These are phyloP conservation scores for Wickerhamiella vanderwaltii DNA, from an alignment of 805 yeast genomes.

Conservation along the genomic window DNA sequence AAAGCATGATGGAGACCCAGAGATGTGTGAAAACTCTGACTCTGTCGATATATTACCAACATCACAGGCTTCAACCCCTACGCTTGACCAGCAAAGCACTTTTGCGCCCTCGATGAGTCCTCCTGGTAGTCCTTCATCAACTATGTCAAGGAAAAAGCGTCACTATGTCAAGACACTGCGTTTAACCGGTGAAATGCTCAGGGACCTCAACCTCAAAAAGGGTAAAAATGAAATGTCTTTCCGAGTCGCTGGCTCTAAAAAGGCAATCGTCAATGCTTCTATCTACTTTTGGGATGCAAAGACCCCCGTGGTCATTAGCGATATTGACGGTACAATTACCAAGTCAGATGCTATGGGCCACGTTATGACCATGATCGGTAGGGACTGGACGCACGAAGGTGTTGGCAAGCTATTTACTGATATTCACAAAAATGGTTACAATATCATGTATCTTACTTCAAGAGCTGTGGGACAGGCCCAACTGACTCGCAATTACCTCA, in stretches of 20 bases:
- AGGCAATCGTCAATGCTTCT: slow-evolving; percentile 59
- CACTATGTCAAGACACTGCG: slow-evolving; percentile 74
- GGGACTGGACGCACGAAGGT: slow-evolving; percentile 97
- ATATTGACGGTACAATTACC: slow-evolving; percentile 96
- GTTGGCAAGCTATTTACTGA: slow-evolving; percentile 89
- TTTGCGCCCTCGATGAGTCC: neutral
- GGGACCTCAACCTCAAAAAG: slow-evolving; percentile 52
- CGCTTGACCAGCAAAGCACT: neutral
- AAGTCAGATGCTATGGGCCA: slow-evolving; percentile 97
- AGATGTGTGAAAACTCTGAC: neutral
- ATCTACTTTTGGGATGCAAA: slow-evolving; percentile 73
- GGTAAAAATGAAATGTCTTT: slow-evolving; percentile 75
- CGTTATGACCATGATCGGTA: slow-evolving; percentile 81
- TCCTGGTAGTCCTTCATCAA: slow-evolving; percentile 15
- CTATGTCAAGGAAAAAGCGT: neutral
- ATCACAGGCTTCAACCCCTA: neutral
- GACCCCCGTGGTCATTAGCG: slow-evolving; percentile 88
- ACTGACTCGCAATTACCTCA: slow-evolving; percentile 70
- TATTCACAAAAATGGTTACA: slow-evolving; percentile 76
- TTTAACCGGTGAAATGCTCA: slow-evolving; percentile 80
- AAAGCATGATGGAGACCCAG: slow-evolving; percentile 3
- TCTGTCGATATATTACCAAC: slow-evolving; percentile 4
- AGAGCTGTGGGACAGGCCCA: slow-evolving; percentile 94
- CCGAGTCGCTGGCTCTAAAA: slow-evolving; percentile 63
- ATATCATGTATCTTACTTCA: slow-evolving; percentile 86